Base-by-base conservation (phyloP, 345 rosid genomes). In the Nasturtium officinale region DNA sequence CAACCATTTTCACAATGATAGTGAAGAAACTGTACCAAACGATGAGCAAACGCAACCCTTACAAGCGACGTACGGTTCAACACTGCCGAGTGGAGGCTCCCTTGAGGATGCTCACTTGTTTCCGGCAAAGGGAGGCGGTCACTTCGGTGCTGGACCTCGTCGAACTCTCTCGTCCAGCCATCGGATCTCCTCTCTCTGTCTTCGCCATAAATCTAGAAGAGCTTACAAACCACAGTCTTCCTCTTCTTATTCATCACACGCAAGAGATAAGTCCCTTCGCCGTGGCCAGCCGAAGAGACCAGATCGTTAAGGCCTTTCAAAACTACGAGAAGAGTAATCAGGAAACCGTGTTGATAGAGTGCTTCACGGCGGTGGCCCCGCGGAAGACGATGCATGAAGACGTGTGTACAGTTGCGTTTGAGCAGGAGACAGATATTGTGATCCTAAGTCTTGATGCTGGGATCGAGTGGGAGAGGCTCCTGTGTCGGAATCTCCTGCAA, bases 351-450 rank as follows among this genome's bases (percentile, higher is more conserved):
- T 63, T 69, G 62, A 69, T 76, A 69, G 75, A 69, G 57, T 83
- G 83, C 67, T 83, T 50, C 79, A 81, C 86, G 10, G 68, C 83
- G 0, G 64, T 74, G 50, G 82, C 84, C 0, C 86, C 83, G 4
- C 43, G 71, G 33, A 56, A 70, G 26, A 73, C 83, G 1, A 76
- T 85, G 83, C 86, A 85, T 21, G 84, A 85, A 7, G 83, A 83
- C 15, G 76, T 82, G 18, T 81, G 86, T 13, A 3, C 82, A 0
- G 38, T 82, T 51, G 76, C 84, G 6, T 68, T 78, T 45, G 81
- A 75, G 16, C 82, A 80, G 45, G 65, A 57, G 29, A 69, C 78
- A 4, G 73, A 81, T 51, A 30, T 81, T 9, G 77, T 85, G 28
- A 37, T 82, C 43, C 21, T 85, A 47, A 80, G 78, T 5, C 72